phyloP scores from a whole-genome alignment of 805 yeast species.

The Starmerella floris region DNA sequence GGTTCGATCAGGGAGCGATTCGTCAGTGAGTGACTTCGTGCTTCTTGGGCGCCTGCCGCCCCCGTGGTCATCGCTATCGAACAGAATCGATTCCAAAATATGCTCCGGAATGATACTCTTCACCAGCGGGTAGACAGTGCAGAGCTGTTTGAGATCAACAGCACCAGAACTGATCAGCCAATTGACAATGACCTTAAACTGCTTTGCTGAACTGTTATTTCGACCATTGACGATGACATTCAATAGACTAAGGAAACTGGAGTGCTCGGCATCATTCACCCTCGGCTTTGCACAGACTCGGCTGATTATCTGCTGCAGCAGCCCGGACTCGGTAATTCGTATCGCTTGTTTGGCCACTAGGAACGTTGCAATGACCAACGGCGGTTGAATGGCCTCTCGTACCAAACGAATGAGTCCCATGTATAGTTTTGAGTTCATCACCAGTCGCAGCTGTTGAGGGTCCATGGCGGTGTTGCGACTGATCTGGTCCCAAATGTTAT shows the following conservation, averaged over 20 bases:
- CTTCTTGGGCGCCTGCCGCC: too few species aligned
- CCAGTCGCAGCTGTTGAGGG: background rate
- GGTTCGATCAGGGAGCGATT: too few species aligned
- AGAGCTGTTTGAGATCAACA: background rate
- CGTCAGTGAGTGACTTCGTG: too few species aligned
- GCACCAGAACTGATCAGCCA: background rate
- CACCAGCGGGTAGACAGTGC: background rate
- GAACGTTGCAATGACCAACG: background rate
- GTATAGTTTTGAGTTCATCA: background rate
- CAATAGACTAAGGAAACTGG: conserved; percentile 56
- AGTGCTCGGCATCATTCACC: conserved; percentile 52
- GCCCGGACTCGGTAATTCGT: conserved; percentile 42
- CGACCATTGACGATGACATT: conserved; percentile 9
- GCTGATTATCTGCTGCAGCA: conserved; percentile 38
- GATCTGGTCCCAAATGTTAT: conserved; percentile 2
- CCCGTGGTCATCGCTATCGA: background rate
- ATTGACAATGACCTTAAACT: background rate
- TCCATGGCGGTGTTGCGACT: background rate
- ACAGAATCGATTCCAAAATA: background rate
- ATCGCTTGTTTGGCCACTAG: conserved; percentile 4
- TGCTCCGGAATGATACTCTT: background rate
- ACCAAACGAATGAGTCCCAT: conserved; percentile 4
- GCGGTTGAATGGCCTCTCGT: conserved; percentile 6
- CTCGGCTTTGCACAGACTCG: conserved; percentile 38
- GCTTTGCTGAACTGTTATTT: background rate